Evolutionary conservation across 441 rosid genomes (phyloP), one percentile per base, ranked within the genome.

Genomic region (Corymbia citriodora): DNA sequence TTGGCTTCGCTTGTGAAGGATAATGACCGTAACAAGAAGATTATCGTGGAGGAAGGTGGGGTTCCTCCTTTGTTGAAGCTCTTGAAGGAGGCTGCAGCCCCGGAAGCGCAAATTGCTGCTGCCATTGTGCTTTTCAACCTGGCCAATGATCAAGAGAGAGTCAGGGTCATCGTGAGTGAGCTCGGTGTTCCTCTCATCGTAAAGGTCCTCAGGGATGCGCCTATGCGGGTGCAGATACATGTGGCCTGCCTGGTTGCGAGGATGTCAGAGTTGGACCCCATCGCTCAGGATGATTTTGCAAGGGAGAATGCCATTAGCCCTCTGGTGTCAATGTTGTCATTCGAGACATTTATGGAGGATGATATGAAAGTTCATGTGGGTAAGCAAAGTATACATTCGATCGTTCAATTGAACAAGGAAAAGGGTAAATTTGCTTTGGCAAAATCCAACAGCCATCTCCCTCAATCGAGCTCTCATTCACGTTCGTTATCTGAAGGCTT

Each of bases 11-110:
- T 94, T 6, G 97, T 96, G 2, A 89, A 91, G 55, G 97, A 95
- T 54, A 95, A 94, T 82, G 96, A 95, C 63, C 90, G 96, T 90
- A 96, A 96, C 89, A 94, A 96, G 93, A 94, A 96, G 90, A 95
- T 96, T n/a, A 94, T 95, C 17, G 96, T 96, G 7, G 96, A 95
- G 83, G 97, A 96, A 95, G 96, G 95, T 14, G 97, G 97, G 85
- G 89, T 96, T 36, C 87, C 95, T 88, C 95, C 97, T 8, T 79
- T 96, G 91, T 72, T 96, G 8, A 96, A 88, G 91, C 93, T 96
- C 3, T 88, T 96, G 31, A 96, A 96, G 72, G 97, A 95, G 89
- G 90, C 90, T 79, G 90, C 94, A 11, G 93, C 94, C 0, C 87
- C 93, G 7, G 96, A 95, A 23, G 96, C 94, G 7, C 97, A 95